These are phyloP conservation scores for Leccinum subspadiceum DNA, from an alignment of 1,284 basidiomycete genomes.

Conservation along the genomic window DNA sequence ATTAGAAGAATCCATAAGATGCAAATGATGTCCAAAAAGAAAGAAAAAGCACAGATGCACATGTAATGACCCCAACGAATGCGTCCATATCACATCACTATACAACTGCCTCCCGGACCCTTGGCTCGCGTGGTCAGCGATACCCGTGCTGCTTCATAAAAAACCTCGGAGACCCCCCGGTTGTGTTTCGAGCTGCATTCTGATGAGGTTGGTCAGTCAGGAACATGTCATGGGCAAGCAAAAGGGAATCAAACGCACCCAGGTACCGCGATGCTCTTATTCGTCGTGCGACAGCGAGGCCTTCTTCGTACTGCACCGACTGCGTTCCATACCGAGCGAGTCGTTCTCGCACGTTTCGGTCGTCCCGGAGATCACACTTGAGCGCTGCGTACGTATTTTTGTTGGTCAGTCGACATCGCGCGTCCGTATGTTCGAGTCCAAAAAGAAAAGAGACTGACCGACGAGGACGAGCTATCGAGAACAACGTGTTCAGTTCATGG, in stretches of 20 bases:
- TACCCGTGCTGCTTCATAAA: conserved; percentile 85
- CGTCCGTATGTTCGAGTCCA: neutral
- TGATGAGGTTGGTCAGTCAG: conserved; percentile 31
- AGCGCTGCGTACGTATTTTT: conserved; percentile 56
- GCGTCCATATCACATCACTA: conserved; percentile 47
- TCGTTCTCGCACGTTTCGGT: conserved; percentile 63
- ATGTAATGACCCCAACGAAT: neutral
- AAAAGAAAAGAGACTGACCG: conserved; percentile 50
- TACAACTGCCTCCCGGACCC: conserved; percentile 55
- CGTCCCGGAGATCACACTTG: conserved; percentile 92
- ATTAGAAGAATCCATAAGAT: conserved; percentile 26
- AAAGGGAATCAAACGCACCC: conserved; percentile 47
- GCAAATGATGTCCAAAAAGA: conserved; percentile 12
- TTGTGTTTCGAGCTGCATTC: conserved; percentile 98
- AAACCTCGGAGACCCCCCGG: conserved; percentile 89
- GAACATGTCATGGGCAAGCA: neutral
- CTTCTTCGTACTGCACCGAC: conserved; percentile 87
- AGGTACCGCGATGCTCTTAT: conserved; percentile 92
- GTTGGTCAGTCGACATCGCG: conserved; percentile 14
- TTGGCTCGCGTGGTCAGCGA: conserved; percentile 74
- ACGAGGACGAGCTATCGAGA: conserved; percentile 73
- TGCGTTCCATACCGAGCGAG: conserved; percentile 65
- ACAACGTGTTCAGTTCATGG: conserved; percentile 11
- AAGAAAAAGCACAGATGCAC: neutral
- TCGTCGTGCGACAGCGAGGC: conserved; percentile 80